Conservation (phyloP, 306 rosid species). For the Casuarina glauca region DNA sequence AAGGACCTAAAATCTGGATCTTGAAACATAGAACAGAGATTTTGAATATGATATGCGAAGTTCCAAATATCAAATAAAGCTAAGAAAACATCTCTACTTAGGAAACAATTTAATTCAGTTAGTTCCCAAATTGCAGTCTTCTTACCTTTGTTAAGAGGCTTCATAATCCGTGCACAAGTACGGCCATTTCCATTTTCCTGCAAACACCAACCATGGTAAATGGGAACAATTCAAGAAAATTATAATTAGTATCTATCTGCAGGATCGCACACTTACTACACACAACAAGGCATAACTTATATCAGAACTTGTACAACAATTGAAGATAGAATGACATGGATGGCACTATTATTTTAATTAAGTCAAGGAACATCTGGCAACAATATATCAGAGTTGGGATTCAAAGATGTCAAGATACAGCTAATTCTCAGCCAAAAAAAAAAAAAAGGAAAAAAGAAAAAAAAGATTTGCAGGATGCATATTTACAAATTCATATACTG, state of each 20-base stretch:
- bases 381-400: not conserved
- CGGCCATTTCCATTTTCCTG: slow-evolving; percentile 41
- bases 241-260: not conserved
- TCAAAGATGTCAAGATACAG: not conserved
- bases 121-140: not conserved
- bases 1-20: not conserved
- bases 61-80: not conserved
- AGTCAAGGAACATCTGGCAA: not conserved
- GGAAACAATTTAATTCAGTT: slow-evolving; percentile 2
- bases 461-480: not conserved
- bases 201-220: slow-evolving; percentile 35
- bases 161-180: slow-evolving; percentile 52
- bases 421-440: not conserved
- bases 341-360: not conserved
- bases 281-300: not conserved
- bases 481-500: not conserved
- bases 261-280: not conserved
- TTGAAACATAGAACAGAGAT: not conserved
- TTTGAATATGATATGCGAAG: not conserved
- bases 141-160: slow-evolving; percentile 54
- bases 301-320: not conserved
- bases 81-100: not conserved
- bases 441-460: no score
- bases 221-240: slow-evolving; percentile 16
- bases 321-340: not conserved